phyloP scores from a whole-genome alignment of 176 grass and related monocot species.

The Luzula sylvatica region DNA sequence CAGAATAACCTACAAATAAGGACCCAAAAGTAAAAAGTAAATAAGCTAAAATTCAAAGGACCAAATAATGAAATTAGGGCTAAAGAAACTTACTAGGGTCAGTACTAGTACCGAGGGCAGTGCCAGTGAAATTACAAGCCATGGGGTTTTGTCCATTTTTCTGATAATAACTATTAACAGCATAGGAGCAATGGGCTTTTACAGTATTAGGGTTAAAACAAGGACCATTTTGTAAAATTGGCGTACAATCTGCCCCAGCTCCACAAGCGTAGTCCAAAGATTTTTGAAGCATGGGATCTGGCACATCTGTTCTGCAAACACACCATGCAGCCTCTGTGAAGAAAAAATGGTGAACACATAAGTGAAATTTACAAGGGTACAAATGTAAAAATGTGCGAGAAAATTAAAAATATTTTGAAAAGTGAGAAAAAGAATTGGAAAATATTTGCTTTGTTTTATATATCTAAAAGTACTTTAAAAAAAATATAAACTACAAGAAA shows the following conservation, averaged over 20 bases:
- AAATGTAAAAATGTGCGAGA: neutral
- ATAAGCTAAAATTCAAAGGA: neutral
- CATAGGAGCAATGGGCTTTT: constrained; percentile 75
- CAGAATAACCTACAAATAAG: constrained; percentile 35
- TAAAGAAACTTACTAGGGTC: constrained; percentile 47
- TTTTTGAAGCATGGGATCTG: constrained; percentile 47
- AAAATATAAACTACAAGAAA: neutral
- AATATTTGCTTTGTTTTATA: too few relatives aligned
- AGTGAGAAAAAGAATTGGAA: neutral
- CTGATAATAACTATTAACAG: constrained; percentile 92
- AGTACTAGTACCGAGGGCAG: constrained; percentile 14
- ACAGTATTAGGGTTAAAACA: constrained; percentile 67
- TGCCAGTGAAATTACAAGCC: constrained; percentile 60
- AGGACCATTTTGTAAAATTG: constrained; percentile 42
- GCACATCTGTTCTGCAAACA: constrained; percentile 41
- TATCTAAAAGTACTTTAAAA: too few relatives aligned
- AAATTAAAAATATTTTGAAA: too few relatives aligned
- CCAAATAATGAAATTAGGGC: neutral
- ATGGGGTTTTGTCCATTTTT: constrained; percentile 40
- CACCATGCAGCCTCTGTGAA: constrained; percentile 62
- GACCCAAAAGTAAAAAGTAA: neutral
- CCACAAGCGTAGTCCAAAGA: constrained; percentile 81
- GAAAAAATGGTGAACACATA: neutral
- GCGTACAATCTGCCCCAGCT: constrained; percentile 49
- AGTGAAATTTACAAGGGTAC: neutral